phyloP scores from a whole-genome alignment of 768 basidiomycete genomes.

The Suillus plorans region DNA sequence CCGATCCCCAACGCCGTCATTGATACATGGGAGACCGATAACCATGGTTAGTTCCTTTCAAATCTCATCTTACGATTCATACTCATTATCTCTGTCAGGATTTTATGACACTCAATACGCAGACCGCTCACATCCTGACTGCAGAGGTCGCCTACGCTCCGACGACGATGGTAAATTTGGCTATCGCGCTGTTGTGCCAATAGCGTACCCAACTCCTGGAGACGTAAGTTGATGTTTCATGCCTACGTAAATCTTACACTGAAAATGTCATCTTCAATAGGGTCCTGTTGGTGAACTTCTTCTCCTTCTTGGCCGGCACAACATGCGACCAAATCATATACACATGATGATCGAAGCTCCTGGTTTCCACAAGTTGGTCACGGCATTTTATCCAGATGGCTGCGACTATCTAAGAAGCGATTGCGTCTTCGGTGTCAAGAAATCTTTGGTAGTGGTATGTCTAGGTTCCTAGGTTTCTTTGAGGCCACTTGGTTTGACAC shows the following conservation, averaged over 20 bases:
- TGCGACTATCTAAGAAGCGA: conserved; percentile 69
- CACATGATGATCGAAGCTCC: conserved; percentile 72
- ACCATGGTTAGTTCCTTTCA: conserved; percentile 40
- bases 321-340: conserved; percentile 77
- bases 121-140: conserved; percentile 60
- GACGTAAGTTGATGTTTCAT: conserved; percentile 43
- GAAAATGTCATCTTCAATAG: conserved; percentile 27
- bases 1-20: conserved; percentile 66
- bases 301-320: conserved; percentile 58
- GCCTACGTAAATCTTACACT: conserved; percentile 5
- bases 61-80: conserved; percentile 34
- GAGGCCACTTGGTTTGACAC: conserved; percentile 1
- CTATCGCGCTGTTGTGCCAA: conserved; percentile 70
- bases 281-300: conserved; percentile 74
- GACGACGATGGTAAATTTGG: conserved; percentile 63
- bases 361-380: conserved; percentile 70
- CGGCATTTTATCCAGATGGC: conserved; percentile 73
- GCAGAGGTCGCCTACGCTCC: conserved; percentile 63
- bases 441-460: conserved; percentile 72
- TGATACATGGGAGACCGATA: conserved; percentile 83
- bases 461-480: not conserved
- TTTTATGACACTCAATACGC: conserved; percentile 53
- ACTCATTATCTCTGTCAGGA: conserved; percentile 9
- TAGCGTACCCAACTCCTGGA: conserved; percentile 72
- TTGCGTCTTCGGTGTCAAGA: conserved; percentile 80